Percentiles rank a stretch among this genome's conserved stretches.
phyloP scores from a whole-genome alignment of 2,329 filamentous ascomycete species.

The Hymenoscyphus albidus region DNA sequence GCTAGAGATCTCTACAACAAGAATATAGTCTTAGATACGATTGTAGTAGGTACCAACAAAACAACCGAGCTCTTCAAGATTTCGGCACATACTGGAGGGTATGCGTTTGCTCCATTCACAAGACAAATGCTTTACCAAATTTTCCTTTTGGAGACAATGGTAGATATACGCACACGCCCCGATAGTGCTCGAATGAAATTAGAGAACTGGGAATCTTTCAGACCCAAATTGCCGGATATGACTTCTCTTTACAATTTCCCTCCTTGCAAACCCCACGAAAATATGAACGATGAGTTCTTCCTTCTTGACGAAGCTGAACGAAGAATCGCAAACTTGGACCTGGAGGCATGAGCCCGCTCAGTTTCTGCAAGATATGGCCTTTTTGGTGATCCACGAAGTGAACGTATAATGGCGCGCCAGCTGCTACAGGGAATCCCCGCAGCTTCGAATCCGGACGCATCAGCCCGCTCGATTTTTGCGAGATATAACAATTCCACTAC shows the following conservation, averaged over 20 bases:
- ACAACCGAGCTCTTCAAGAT: slow-evolving; percentile 8
- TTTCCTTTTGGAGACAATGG: slow-evolving; percentile 10
- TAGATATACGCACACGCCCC: slow-evolving; percentile 10
- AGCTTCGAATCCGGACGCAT: neutral
- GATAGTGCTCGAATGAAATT: neutral
- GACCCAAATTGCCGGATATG: slow-evolving; percentile 4
- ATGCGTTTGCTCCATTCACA: slow-evolving; percentile 11
- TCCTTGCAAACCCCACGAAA: slow-evolving; percentile 8
- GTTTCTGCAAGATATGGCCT: neutral
- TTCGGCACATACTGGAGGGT: slow-evolving; percentile 11
- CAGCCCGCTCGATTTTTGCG: neutral
- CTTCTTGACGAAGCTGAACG: slow-evolving; percentile 1
- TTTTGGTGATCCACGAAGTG: too few relatives aligned
- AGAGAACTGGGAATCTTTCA: neutral
- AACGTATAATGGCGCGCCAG: too few relatives aligned
- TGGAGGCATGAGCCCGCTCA: neutral
- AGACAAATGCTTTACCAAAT: slow-evolving; percentile 9
- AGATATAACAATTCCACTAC: neutral
- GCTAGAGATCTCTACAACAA: neutral
- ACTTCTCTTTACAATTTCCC: slow-evolving; percentile 7
- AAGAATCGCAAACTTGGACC: neutral
- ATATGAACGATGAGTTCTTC: slow-evolving; percentile 8
- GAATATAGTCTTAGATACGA: slow-evolving; percentile 1
- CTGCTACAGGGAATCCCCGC: too few relatives aligned
- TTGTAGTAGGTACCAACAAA: neutral